Conservation (phyloP, 306 rosid genomes). For the Trifolium fragiferum region DNA sequence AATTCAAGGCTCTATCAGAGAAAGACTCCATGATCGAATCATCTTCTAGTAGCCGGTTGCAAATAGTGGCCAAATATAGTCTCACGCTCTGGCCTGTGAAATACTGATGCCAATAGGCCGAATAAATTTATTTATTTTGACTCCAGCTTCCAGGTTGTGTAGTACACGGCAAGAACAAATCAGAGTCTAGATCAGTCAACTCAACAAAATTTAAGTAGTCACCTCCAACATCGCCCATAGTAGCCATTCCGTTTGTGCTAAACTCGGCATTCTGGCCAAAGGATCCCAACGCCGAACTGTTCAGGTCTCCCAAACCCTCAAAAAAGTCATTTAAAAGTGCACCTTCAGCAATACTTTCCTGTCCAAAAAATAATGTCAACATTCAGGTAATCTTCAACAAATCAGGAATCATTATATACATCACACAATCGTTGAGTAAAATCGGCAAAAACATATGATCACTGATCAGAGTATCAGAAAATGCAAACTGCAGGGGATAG, state of each 20-base stretch:
- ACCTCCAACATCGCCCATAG: background rate
- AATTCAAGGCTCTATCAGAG: background rate
- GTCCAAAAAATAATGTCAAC: constrained; percentile 4
- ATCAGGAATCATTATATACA: background rate
- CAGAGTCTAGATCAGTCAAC: constrained; percentile 52
- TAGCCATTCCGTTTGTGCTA: constrained; percentile 20
- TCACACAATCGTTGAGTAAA: background rate
- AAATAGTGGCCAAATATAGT: background rate
- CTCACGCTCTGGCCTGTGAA: background rate
- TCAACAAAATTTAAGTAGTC: constrained; percentile 41
- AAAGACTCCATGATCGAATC: background rate
- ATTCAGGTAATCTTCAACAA: constrained; percentile 34
- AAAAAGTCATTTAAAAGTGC: constrained; percentile 29
- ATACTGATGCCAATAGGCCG: background rate
- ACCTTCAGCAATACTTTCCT: constrained; percentile 29
- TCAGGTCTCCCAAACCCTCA: constrained; percentile 42
- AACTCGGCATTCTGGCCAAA: constrained; percentile 10
- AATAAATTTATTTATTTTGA: background rate
- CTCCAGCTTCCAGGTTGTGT: constrained; percentile 16
- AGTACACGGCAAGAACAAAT: constrained; percentile 10
- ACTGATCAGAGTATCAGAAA: too few species aligned
- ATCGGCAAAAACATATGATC: background rate
- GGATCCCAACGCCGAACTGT: constrained; percentile 2
- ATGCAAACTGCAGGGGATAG: background rate
- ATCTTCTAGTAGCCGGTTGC: constrained; percentile 24